Evolutionary conservation across 805 yeast species (phyloP), one percentile per base, ranked within the genome.

Genomic region (Barnettozyma californica): DNA sequence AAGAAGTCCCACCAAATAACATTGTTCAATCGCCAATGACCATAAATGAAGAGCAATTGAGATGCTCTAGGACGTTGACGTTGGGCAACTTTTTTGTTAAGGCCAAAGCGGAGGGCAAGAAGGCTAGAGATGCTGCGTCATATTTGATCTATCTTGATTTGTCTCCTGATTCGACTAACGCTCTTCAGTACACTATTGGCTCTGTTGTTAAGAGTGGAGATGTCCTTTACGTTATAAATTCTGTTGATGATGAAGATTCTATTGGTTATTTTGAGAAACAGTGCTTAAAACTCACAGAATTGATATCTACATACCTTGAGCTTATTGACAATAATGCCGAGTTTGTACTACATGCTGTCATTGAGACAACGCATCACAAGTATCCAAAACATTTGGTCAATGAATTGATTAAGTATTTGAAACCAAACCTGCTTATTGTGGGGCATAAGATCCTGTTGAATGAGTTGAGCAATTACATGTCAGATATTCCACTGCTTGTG

Each of bases 161-260:
- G 53, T 81, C 92, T 4, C 85, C 88, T 0, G 97, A 89, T 62
- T 83, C 95, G 2, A 73, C 75, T 35, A 86, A 85, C 64, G 94
- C 97, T 0, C 71, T 91, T 20, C 94, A 88, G 59, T 90, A 96
- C 86, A 79, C 90, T 39, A 73, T 91, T 56, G 97, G 97, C 2
- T 79, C 95, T 0, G 84, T 89, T 0, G 72, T 90, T 42, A 84
- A 83, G 20, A 90, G 87, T 59, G 94, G 94, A 0, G 85, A 89
- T 46, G 88, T 90, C 0, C 66, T 90, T 47, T 87, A 86, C 62
- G 78, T 88, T 19, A 44, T 61, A 23, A 77, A 78, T 55, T 83
- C 78, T 11, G 72, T 75, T 48, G 83, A 77, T 55, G 73, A 69
- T 50, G 69, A 69, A 36, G 67, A 64, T 20, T 60, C 62, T 26